Base-by-base conservation (phyloP, 2,329 filamentous ascomycete species). In the Amphichorda felina region DNA sequence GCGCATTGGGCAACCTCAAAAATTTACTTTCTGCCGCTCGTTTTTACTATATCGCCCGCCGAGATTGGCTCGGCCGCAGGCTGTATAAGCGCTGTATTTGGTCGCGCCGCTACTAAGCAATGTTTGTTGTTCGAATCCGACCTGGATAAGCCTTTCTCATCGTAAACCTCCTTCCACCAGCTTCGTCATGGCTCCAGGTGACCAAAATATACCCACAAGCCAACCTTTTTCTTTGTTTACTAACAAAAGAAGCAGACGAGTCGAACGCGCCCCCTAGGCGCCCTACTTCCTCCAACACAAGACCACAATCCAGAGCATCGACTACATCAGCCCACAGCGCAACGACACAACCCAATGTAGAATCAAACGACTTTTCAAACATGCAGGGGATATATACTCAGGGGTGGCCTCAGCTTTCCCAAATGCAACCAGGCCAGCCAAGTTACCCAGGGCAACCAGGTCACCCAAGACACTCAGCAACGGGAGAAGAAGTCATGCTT, bases 401-500 rank as follows among this genome's bases (percentile, higher is more conserved):
- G 4, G 16, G 21, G 19, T 33, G 17, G 17, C 24, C 31, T n/a
- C 18, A 25, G 16, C 31, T 21, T 21, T 19, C 11, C 14, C 17
- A 4, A 10, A n/a, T 8, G 14, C 10, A 33, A n/a, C 31, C 31
- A 8, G 17, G 31, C 13, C 31, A 32, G 8, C 27, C 32, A 34
- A 27, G 25, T 18, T 47, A 37, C 15, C 19, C 27, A 18, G 24
- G 27, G 15, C 38, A 40, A 6, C 31, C 17, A 19, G 29, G 15
- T 17, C 31, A 21, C 66, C 35, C 41, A 64, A 58, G 42, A 60
- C 60, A 34, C 62, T 66, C 42, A 46, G 7, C n/a, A n/a, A 64
- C 78, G 60, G 64, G 69, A 3, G 56, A 70, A 17, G 74, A 78
- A 44, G 72, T 74, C 40, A 66, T 77, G 56, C 67, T 79, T 33